phyloP scores from a whole-genome alignment of 2,329 filamentous ascomycete species.

The Diaporthe sp. region DNA sequence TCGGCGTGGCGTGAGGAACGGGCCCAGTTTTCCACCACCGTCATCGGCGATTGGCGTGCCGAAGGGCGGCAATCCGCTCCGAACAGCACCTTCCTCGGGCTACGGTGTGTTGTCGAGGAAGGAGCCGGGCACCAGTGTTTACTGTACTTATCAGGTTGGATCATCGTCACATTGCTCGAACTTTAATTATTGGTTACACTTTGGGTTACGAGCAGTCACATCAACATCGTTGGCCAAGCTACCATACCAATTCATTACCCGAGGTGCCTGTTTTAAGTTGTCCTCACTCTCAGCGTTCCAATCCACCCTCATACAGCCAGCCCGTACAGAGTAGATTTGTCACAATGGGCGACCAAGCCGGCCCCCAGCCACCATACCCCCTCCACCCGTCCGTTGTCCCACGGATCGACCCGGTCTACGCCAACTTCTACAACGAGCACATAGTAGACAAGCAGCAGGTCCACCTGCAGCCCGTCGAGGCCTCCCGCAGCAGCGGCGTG shows the following conservation, averaged over 20 bases:
- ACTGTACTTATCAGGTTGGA: background rate
- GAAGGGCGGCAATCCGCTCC: conserved; percentile 6
- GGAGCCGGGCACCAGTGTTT: background rate
- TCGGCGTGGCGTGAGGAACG: conserved; percentile 70
- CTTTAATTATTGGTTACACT: conserved; percentile 9
- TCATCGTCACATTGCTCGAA: background rate
- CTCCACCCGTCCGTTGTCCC: conserved; percentile 62
- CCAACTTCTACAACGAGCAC: conserved; percentile 66
- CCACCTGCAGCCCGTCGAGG: conserved; percentile 66
- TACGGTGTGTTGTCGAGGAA: background rate
- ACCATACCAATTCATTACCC: background rate
- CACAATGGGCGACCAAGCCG: conserved; percentile 30
- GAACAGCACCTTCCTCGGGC: background rate
- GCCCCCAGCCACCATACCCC: conserved; percentile 53
- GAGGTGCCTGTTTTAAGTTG: background rate
- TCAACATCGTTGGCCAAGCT: background rate
- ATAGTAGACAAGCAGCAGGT: conserved; percentile 66
- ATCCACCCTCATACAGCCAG: too few relatives aligned
- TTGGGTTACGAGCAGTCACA: background rate
- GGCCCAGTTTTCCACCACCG: conserved; percentile 36
- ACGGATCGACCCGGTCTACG: conserved; percentile 64
- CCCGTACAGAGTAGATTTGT: background rate
- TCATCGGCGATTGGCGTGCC: conserved; percentile 33
- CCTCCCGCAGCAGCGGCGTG: conserved; percentile 64
- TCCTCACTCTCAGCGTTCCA: background rate